Evolutionary conservation across 192 early-diverging fungal genomes (phyloP), one percentile per base, ranked within the genome.

Genomic region (Coemansia sp.): DNA sequence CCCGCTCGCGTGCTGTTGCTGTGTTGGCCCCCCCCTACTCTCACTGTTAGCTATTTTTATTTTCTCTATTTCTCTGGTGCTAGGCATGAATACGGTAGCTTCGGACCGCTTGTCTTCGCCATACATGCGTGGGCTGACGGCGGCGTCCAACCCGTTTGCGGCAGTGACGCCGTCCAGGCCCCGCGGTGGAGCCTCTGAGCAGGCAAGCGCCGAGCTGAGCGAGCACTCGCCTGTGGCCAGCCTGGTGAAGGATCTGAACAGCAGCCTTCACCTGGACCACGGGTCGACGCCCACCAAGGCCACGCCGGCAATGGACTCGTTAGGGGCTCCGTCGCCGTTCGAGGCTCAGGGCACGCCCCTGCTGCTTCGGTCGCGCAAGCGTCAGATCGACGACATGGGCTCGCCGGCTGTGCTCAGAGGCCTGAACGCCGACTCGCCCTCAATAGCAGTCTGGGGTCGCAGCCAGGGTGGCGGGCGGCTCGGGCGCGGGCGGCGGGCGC

Each of bases 221-320:
- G 22, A 13, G 5, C 20, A 28, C 17, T 67, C 70, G 39, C 58
- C 70, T 2, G 51, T 74, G 6, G 36, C 38, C 9, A 47, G 51
- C 29, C 47, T 74, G 46, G 51, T 44, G 11, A 53, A 45, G n/a
- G 64, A 67, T 18, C 53, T 74, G 18, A 51, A 66, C 39, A 53
- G 45, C 50, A 61, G 54, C 34, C 30, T 73, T 43, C 52, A 57
- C 27, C 32, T 71, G n/a, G 62, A 69, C 20, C 3, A 34, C 41
- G 22, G 30, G 30, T 7, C 27, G 42, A 12, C 7, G 19, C 25
- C 14, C 40, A 4, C 16, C 19, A 37, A 20, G 28, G 31, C 41
- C 48, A n/a, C n/a, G 23, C 51, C 53, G 14, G 42, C 21, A 5
- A 47, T 53, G 23, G 54, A 54, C 38, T 45, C 54, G 42, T 59